Percentiles rank a stretch among this genome's conserved stretches.
Evolutionary conservation across 768 basidiomycete genomes (phyloP).

Genomic region (Coprinellus micaceus): DNA sequence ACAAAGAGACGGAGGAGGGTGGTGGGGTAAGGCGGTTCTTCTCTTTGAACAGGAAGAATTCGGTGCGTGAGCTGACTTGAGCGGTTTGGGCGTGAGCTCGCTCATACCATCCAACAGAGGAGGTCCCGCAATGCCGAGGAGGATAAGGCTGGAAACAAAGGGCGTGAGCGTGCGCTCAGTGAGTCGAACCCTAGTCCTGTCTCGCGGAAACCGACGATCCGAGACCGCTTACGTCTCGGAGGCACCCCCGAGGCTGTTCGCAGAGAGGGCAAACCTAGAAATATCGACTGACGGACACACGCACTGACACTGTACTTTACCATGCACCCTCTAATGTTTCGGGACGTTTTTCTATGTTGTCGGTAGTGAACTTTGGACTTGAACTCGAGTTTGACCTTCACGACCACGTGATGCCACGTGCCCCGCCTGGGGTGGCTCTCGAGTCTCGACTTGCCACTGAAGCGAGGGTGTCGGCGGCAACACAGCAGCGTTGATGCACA

Average conservation of each 20-base stretch:
- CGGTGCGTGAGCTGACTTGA: slow-evolving; percentile 28
- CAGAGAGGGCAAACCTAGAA: slow-evolving; percentile 34
- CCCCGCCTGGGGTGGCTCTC: background rate
- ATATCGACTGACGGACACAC: slow-evolving; percentile 35
- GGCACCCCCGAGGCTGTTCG: slow-evolving; percentile 37
- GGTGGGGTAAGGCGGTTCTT: slow-evolving; percentile 35
- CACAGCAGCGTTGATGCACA: background rate
- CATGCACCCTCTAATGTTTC: background rate
- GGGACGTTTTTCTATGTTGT: background rate
- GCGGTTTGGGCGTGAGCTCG: background rate
- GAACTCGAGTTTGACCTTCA: slow-evolving; percentile 15
- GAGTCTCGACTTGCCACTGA: background rate
- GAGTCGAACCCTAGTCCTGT: slow-evolving; percentile 16
- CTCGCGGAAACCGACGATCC: slow-evolving; percentile 27
- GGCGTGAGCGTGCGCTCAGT: slow-evolving; percentile 3
- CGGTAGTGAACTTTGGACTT: background rate
- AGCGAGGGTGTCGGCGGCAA: slow-evolving; percentile 1
- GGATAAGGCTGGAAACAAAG: slow-evolving; percentile 13
- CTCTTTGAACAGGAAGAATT: slow-evolving; percentile 34
- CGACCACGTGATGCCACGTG: slow-evolving; percentile 26
- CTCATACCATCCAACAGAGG: slow-evolving; percentile 10
- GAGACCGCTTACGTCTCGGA: slow-evolving; percentile 30
- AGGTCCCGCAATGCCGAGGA: slow-evolving; percentile 14
- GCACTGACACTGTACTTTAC: background rate
- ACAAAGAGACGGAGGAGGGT: slow-evolving; percentile 9